Evolutionary conservation across 2,329 filamentous ascomycete genomes (phyloP).

Genomic region (Stylonectria norvegica): DNA sequence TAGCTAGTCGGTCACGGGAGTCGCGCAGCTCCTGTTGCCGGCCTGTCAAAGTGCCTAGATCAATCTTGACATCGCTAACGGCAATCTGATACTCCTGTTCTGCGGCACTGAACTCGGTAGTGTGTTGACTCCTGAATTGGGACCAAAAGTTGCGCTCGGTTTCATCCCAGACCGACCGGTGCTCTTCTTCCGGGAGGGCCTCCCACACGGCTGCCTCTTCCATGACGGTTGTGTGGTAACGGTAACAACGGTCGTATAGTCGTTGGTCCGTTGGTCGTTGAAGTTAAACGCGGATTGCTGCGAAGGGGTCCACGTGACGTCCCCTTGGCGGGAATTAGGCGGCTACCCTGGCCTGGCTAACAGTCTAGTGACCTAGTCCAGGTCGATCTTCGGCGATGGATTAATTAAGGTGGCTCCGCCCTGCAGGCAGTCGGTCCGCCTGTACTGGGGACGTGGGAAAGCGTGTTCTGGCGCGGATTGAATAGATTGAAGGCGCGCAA

Average conservation of each 20-base stretch:
- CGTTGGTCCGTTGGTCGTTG: slow-evolving; percentile 3
- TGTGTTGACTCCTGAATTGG: slow-evolving; percentile 25
- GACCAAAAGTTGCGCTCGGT: slow-evolving; percentile 36
- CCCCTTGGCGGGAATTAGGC: not conserved
- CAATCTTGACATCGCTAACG: slow-evolving; percentile 25
- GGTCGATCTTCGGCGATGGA: too few species aligned
- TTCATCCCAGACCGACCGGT: slow-evolving; percentile 34
- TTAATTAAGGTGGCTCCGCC: too few species aligned
- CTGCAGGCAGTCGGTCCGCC: too few species aligned
- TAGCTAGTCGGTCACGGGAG: slow-evolving; percentile 26
- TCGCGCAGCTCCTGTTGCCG: slow-evolving; percentile 28
- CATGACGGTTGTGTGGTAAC: slow-evolving; percentile 19
- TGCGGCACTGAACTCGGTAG: slow-evolving; percentile 19
- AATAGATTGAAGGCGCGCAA: too few species aligned
- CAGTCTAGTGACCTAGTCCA: too few species aligned
- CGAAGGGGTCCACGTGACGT: not conserved
- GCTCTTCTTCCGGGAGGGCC: slow-evolving; percentile 30
- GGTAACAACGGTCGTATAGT: slow-evolving; percentile 2
- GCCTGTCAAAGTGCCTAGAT: slow-evolving; percentile 29
- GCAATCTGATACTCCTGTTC: slow-evolving; percentile 26
- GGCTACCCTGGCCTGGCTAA: too few species aligned
- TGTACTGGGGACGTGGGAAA: too few species aligned
- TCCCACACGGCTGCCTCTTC: slow-evolving; percentile 28
- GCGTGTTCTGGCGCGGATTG: too few species aligned
- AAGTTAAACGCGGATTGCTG: not conserved